Conservation (phyloP, 1,284 basidiomycete genomes). For the Ceratobasidium sp. region DNA sequence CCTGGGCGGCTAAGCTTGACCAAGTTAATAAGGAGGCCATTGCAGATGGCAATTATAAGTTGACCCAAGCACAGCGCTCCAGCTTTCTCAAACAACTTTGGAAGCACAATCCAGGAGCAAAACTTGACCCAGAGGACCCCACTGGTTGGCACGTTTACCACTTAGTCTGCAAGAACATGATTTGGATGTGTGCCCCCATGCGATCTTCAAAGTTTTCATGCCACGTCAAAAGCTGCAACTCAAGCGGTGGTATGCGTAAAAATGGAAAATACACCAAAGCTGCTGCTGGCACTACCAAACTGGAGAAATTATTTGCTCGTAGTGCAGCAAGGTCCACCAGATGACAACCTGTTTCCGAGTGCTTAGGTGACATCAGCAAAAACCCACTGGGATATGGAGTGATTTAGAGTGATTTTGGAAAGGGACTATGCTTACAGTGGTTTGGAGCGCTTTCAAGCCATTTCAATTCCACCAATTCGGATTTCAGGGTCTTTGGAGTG, state of each 20-base stretch:
- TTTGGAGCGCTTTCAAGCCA: too few species aligned
- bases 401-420: too few species aligned
- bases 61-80: background rate
- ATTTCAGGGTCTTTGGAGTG: too few species aligned
- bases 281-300: too few species aligned
- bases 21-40: background rate
- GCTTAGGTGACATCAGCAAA: too few species aligned
- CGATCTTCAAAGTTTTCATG: background rate
- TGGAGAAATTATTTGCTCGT: too few species aligned
- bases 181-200: background rate
- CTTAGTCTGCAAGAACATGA: background rate
- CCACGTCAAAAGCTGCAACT: background rate
- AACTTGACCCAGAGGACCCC: background rate
- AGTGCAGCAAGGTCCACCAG: too few species aligned
- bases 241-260: background rate
- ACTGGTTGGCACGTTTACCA: background rate
- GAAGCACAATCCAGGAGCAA: background rate
- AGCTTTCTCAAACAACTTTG: background rate
- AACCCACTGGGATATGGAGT: too few species aligned
- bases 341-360: too few species aligned
- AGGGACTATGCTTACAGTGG: too few species aligned
- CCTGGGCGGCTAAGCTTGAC: background rate
- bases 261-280: conserved; percentile 9
- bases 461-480: too few species aligned
- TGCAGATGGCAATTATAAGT: background rate